Evolutionary conservation across 75 land plant genomes (phyloP), one percentile per base, ranked within the genome.

Genomic region (Ceratopteris richardii): DNA sequence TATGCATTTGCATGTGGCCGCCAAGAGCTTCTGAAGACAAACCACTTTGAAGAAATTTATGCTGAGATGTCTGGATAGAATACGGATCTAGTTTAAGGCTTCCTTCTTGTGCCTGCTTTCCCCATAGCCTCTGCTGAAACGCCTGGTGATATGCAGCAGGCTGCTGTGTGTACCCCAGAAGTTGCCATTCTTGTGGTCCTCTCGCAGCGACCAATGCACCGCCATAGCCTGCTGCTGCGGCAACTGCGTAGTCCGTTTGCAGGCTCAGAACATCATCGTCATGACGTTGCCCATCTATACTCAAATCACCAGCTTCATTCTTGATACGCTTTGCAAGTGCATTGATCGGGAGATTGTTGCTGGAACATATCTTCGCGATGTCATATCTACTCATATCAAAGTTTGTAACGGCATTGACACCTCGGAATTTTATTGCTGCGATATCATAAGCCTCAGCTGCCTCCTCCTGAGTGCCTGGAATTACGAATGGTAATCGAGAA

Each of bases 341-440:
- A 46, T 46, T 57, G 27, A 59, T 33, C 20, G 44, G 64, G 11
- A 77, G 27, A 7, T 51, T 72, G 60, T 40, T 61, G 64, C 80
- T 77, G 33, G 70, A 70, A 29, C 66, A 44, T 44, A 78, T 78
- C 51, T 50, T 65, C 28, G 69, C 60, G 26, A 78, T 31, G 36
- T 78, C 62, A 27, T 63, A 63, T 21, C 56, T 42, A 56, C 65
- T 51, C 29, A 63, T 63, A 33, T 63, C 65, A 29, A 63, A 63
- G 58, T 63, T 63, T 2, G 65, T 63, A 2, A 63, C 65, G 27
- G 65, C 65, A 46, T 63, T 63, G 21, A 63, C 27, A 12, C 65
- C 65, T 29, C 65, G 23, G 36, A 51, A 63, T 26, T 63, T 51
- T 56, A 63, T 63, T 4, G 65, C 65, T 16, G 65, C 65, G 20